Evolutionary conservation across 2,329 filamentous ascomycete genomes (phyloP), one percentile per base, ranked within the genome.

Genomic region (Arthrobotrys musiformis): DNA sequence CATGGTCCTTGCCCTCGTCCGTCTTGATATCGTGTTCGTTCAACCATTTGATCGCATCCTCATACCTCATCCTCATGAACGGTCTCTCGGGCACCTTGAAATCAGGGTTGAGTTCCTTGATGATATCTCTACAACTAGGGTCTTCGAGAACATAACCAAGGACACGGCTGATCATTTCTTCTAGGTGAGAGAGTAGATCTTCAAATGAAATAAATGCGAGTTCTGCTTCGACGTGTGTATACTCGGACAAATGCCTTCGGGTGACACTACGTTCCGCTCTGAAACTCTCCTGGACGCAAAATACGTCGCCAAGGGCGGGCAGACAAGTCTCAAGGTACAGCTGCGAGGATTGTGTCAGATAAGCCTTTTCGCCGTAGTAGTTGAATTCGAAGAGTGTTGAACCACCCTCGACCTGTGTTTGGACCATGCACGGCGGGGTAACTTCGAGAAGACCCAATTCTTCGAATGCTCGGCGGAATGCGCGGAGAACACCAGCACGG

Each of bases 241-340:
- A 99, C 85, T 99, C 95, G 56, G 93, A 92, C 81, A 99, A 86
- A 84, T 99, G 95, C 82, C 95, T 92, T 78, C 95, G 92, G 60
- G 95, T 99, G 72, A 98, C 87, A 5, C 91, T 94, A 86, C 97
- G 97, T 85, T 99, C 95, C 13, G 95, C 95, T 78, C 95, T 94
- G 90, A 99, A 99, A 1, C 94, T 98, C 84, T 97, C 97, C 85
- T 97, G 94, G 82, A 99, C 94, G 83, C 94, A 98, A 88, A 96
- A 99, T 64, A 97, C 93, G 83, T 97, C 93, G 81, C 95, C 95
- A 81, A 98, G 88, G 62, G 91, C 93, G 9, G 94, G 93, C 33
- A 99, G 86, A 80, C 91, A 93, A 33, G 95, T 99, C 87, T 99
- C 95, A 74, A 99, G 91, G 85, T 99, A 99, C 66, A 99, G 89